A percentile compares a stretch with the other conserved stretches of the same genome.
phyloP scores from a whole-genome alignment of 73 alveolate genomes.

The Effrenium voratum region DNA sequence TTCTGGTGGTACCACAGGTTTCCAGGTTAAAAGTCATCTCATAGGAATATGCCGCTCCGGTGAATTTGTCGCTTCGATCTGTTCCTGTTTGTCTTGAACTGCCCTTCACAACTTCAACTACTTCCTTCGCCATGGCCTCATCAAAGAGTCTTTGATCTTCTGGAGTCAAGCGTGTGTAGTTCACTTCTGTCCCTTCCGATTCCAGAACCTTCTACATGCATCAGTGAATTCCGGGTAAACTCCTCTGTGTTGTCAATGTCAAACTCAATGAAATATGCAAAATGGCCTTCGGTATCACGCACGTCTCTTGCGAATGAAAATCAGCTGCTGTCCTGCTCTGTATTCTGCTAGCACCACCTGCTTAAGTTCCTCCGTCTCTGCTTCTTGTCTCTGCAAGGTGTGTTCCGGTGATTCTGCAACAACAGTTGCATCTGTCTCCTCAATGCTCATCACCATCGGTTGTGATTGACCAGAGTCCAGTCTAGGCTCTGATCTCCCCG shows the following conservation, averaged over 20 bases:
- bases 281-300: neutral
- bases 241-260: constrained; percentile 5
- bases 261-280: constrained; percentile 36
- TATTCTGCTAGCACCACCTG: neutral
- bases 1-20: neutral
- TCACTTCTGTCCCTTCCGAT: neutral
- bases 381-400: neutral
- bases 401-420: neutral
- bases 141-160: neutral
- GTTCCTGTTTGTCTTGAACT: neutral
- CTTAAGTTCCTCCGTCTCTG: neutral
- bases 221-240: neutral
- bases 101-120: neutral
- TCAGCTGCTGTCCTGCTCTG: neutral
- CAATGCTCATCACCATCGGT: neutral
- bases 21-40: constrained; percentile 45
- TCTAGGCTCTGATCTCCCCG: neutral
- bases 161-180: neutral
- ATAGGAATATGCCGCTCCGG: constrained; percentile 29
- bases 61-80: neutral
- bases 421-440: neutral
- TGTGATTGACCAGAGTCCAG: neutral
- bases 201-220: constrained; percentile 63
- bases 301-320: neutral
- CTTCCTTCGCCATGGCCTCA: constrained; percentile 46